phyloP scores from a whole-genome alignment of 306 rosid genomes.

The Herpetospermum pedunculosum region DNA sequence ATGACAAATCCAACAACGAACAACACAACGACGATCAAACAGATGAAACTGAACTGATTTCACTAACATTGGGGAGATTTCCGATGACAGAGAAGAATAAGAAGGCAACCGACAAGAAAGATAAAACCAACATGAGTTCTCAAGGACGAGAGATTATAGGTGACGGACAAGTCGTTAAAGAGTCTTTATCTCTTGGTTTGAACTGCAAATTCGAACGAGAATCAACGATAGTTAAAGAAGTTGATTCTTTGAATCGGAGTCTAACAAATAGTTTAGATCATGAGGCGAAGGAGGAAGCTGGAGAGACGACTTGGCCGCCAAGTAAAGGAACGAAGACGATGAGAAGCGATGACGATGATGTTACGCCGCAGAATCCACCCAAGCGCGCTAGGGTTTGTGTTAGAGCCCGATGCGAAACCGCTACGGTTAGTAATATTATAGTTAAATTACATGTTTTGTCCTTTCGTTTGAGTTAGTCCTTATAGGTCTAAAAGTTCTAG shows the following conservation, averaged over 20 bases:
- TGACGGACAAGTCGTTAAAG: too few relatives aligned
- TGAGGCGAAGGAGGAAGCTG: conserved; percentile 23
- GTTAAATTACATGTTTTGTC: not conserved
- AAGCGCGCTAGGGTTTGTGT: conserved; percentile 68
- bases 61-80: conserved; percentile 46
- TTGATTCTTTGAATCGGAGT: not conserved
- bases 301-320: conserved; percentile 32
- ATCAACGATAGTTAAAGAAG: not conserved
- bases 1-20: not conserved
- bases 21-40: not conserved
- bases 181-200: conserved; percentile 36
- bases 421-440: conserved; percentile 30
- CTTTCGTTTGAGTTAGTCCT: too few relatives aligned
- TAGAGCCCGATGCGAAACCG: conserved; percentile 58
- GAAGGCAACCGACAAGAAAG: not conserved
- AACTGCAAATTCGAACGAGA: conserved; percentile 14
- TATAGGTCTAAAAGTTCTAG: too few relatives aligned
- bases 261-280: conserved; percentile 6
- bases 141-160: not conserved
- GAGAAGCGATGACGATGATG: conserved; percentile 24
- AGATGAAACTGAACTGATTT: conserved; percentile 29
- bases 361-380: conserved; percentile 19
- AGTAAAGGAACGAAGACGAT: conserved; percentile 25
- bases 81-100: conserved; percentile 3
- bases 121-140: not conserved